phyloP scores from a whole-genome alignment of 768 basidiomycete genomes.

The Suillus clintonianus region DNA sequence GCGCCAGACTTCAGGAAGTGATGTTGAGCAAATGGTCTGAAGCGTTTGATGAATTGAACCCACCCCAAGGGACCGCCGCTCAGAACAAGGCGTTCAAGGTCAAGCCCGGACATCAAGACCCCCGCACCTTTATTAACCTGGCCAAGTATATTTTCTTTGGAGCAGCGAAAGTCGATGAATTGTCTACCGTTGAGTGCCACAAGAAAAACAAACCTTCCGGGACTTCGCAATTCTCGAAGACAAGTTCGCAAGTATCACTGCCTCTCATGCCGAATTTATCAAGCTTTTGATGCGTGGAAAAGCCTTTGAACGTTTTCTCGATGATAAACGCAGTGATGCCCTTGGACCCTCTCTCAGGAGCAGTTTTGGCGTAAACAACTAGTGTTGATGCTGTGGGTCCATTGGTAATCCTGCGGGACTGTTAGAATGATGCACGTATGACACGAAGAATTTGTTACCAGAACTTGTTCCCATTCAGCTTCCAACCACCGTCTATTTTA shows the following conservation, averaged over 20 bases:
- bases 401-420: constrained; percentile 82
- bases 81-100: constrained; percentile 88
- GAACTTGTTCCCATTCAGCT: constrained; percentile 89
- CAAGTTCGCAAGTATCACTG: constrained; percentile 90
- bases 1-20: constrained; percentile 67
- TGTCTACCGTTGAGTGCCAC: background rate
- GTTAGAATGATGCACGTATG: background rate
- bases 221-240: constrained; percentile 89
- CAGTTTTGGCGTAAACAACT: constrained; percentile 91
- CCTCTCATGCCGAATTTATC: constrained; percentile 98
- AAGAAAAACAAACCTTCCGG: constrained; percentile 66
- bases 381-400: constrained; percentile 89
- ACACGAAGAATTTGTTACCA: constrained; percentile 52
- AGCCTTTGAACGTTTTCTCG: constrained; percentile 79
- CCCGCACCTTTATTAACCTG: constrained; percentile 75
- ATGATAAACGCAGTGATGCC: constrained; percentile 93
- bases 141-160: constrained; percentile 81
- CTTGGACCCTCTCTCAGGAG: constrained; percentile 74
- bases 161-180: background rate
- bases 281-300: constrained; percentile 86
- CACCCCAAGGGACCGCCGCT: constrained; percentile 92
- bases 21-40: constrained; percentile 9
- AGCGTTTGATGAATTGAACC: constrained; percentile 9
- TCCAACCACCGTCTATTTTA: constrained; percentile 74
- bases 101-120: constrained; percentile 93